Percentiles rank a stretch among this genome's conserved stretches.
Evolutionary conservation across 768 basidiomycete species (phyloP).

Genomic region (Suillus plorans): DNA sequence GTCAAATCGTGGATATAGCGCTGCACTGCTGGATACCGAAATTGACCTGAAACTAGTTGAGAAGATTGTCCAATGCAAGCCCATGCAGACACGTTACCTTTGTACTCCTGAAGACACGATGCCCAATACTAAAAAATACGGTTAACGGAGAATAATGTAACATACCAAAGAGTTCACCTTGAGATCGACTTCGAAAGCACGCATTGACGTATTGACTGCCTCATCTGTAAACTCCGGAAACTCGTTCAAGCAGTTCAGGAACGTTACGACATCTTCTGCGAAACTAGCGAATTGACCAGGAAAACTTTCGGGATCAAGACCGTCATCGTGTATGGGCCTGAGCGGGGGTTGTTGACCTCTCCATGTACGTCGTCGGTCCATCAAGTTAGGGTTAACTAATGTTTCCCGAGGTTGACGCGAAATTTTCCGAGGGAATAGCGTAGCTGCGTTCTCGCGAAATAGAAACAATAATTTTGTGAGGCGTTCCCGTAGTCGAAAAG

Average conservation of each 20-base stretch:
- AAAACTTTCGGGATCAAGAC: constrained; percentile 49
- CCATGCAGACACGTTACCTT: constrained; percentile 30
- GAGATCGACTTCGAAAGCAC: constrained; percentile 51
- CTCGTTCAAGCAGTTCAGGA: constrained; percentile 53
- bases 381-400: constrained; percentile 37
- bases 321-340: constrained; percentile 39
- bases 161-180: constrained; percentile 33
- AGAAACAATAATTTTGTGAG: constrained; percentile 49
- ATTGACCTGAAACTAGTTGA: constrained; percentile 40
- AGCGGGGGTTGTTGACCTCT: constrained; percentile 36
- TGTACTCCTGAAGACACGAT: constrained; percentile 48
- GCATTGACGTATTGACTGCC: constrained; percentile 48
- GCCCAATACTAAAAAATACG: constrained; percentile 46
- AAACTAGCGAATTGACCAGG: constrained; percentile 46
- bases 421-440: constrained; percentile 52
- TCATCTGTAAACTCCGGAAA: constrained; percentile 58
- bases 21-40: constrained; percentile 51
- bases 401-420: constrained; percentile 37
- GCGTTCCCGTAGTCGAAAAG: constrained; percentile 50
- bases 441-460: constrained; percentile 57
- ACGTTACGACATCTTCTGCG: constrained; percentile 50
- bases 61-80: not conserved
- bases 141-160: constrained; percentile 4
- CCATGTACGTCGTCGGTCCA: constrained; percentile 28
- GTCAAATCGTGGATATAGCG: constrained; percentile 55